Base-by-base conservation (phyloP, 352 stramenopile genomes). In the Phytophthora hibernalis region DNA sequence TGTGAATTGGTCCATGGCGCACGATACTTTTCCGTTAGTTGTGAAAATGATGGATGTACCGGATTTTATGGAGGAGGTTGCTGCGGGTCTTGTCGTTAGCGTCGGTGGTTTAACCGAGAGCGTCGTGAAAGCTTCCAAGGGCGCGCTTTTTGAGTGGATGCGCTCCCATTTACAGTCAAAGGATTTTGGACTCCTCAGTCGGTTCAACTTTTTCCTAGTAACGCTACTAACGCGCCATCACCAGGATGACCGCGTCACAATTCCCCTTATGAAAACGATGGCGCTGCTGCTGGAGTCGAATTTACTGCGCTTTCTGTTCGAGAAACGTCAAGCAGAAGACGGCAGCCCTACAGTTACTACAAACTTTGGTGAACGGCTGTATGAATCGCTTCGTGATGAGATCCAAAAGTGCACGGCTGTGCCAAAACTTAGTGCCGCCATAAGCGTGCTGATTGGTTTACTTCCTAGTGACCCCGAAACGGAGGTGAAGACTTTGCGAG, bases 81-180 rank as follows among this genome's bases (percentile, higher is more conserved):
- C 96, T 7, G 81, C 81, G 40, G 97, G 97, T 1, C 80, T 99
- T 3, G 77, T 99, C 10, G 74, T 99, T 8, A 98, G 93, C 68
- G 92, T 99, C 8, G 97, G 97, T 43, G 96, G 95, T 9, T 77
- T 99, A 24, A 99, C 93, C 12, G 96, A 99, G 76, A 98, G 85
- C 56, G 93, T 99, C 7, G 91, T 94, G 13, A 94, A 92, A 66
- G 85, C 89, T 10, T 93, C 86, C 0, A 90, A 89, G 58, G 33
- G 31, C 1, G 75, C 83, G 4, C 68, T 92, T 20, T 89, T 93
- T 49, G 72, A 83, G 6, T 93, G 83, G 85, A 50, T 91, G 12
- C 75, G 81, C 3, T 21, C 42, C 0, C 81, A 92, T 43, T 48
- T 79, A 8, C 68, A 83, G 24, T 66, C 79, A 0, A 85, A 89